Percentiles rank a stretch among this genome's conserved stretches.
phyloP scores from a whole-genome alignment of 176 grass and related monocot species.

The Pontederia paniculata region DNA sequence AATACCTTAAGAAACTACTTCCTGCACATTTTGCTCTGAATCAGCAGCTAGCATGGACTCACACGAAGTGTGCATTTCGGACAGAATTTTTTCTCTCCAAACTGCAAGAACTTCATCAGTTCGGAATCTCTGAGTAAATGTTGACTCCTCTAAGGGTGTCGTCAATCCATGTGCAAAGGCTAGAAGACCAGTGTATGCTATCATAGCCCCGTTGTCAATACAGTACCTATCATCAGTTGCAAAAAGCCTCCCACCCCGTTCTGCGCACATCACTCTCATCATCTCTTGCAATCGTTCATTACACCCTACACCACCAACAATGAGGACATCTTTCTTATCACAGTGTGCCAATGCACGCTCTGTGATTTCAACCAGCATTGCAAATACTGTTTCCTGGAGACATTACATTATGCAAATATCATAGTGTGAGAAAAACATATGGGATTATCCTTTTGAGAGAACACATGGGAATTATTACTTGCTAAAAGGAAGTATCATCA shows the following conservation, averaged over 20 bases:
- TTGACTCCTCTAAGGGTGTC: slow-evolving; percentile 60
- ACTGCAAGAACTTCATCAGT: slow-evolving; percentile 89
- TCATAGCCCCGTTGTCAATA: slow-evolving; percentile 92
- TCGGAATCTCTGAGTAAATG: slow-evolving; percentile 89
- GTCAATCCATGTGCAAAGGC: slow-evolving; percentile 53
- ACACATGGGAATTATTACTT: too few relatives aligned
- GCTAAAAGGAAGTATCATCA: too few relatives aligned
- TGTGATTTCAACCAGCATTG: slow-evolving; percentile 98
- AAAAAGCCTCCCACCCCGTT: slow-evolving; percentile 63
- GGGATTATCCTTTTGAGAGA: too few relatives aligned
- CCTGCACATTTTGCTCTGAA: too few relatives aligned
- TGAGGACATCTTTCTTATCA: slow-evolving; percentile 74
- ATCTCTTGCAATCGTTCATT: slow-evolving; percentile 85
- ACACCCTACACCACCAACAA: slow-evolving; percentile 88
- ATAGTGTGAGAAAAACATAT: too few relatives aligned
- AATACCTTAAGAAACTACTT: too few relatives aligned
- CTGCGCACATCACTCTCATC: slow-evolving; percentile 91
- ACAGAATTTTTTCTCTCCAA: slow-evolving; percentile 59
- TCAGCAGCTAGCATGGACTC: too few relatives aligned
- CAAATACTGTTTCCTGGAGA: slow-evolving; percentile 77
- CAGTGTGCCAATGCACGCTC: slow-evolving; percentile 92
- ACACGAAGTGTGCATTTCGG: too few relatives aligned
- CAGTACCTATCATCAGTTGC: slow-evolving; percentile 92
- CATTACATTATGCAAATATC: background rate
- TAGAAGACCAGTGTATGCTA: slow-evolving; percentile 88